Base-by-base conservation (phyloP, 805 yeast genomes). In the Saccharomycopsis fibuligera region DNA sequence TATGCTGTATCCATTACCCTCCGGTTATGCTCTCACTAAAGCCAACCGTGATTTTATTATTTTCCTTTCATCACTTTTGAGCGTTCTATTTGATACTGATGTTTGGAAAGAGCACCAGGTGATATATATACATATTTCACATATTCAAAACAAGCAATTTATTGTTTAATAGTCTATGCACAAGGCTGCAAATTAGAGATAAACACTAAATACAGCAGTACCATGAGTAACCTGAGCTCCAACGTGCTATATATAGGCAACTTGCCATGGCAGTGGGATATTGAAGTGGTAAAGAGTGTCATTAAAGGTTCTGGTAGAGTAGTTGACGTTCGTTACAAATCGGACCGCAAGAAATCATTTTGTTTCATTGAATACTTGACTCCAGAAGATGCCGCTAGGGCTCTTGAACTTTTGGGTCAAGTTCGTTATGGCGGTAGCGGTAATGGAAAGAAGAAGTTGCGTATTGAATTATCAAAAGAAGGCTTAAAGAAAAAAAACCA, bases 251-350 rank as follows among this genome's bases (percentile, higher is more conserved):
- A 76, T 56, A 56, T 81, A 12, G 87, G 86, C 14, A 76, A 74
- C 56, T 66, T 84, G 24, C 93, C 93, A 0, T 74, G 74, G 55
- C 81, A 80, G 53, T 85, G 93, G 93, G 79, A 73, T 53, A 81
- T 76, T 48, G 76, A 76, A 44, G 76, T 73, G 14, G 68, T 84
- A 31, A 75, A 79, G 46, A 76, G 80, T 25, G 76, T 84, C 9
- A 81, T 83, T 22, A 80, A 85, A 47, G 90, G 90, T 1, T 72
- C 85, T 8, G 93, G 93, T 1, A 75, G 76, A 2, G 76, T 85
- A 23, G 79, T 80, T 14, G 86, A 81, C 54, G 82, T 83, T 6
- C 72, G 86, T 56, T 62, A 82, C 63, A 72, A 82, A 65, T 72
- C 69, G 71, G 78, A 78, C 59, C 16, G 25, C 16, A 76, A 78